Percentiles rank a stretch among this genome's conserved stretches.
Conservation (phyloP, 2,329 filamentous ascomycete species). For the Aspergillus ruber region DNA sequence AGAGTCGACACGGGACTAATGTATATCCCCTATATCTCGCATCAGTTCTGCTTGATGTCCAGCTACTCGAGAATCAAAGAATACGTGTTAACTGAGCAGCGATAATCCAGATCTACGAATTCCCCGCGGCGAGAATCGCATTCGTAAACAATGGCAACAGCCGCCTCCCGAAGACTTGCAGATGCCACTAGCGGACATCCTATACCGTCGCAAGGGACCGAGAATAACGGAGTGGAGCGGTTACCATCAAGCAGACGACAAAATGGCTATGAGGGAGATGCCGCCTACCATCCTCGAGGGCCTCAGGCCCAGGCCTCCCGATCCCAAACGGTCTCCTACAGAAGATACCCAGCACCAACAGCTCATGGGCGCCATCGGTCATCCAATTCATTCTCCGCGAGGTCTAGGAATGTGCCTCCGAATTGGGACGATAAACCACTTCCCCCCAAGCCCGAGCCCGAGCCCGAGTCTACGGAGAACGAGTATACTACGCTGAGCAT, state of each 20-base stretch:
- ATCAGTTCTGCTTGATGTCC: too few species aligned
- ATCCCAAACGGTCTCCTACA: constrained; percentile 54
- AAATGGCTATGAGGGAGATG: constrained; percentile 9
- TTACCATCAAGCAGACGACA: constrained; percentile 16
- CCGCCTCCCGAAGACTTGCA: constrained; percentile 5
- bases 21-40: too few species aligned
- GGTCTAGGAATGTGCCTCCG: constrained; percentile 13
- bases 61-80: neutral
- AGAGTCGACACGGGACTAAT: too few species aligned
- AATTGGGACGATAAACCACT: constrained; percentile 9
- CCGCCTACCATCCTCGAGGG: constrained; percentile 33
- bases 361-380: constrained; percentile 4
- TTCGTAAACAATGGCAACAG: constrained; percentile 11
- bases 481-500: neutral
- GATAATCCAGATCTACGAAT: neutral
- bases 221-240: constrained; percentile 13
- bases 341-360: constrained; percentile 32
- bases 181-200: constrained; percentile 7
- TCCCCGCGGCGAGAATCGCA: neutral
- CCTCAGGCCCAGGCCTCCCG: constrained; percentile 55
- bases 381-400: constrained; percentile 20
- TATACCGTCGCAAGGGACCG: constrained; percentile 6
- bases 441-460: constrained; percentile 4
- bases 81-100: neutral
- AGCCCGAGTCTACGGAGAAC: constrained; percentile 5